These are phyloP conservation scores for Fusarium devonianum DNA, from an alignment of 2,329 filamentous ascomycete species.

Conservation along the genomic window DNA sequence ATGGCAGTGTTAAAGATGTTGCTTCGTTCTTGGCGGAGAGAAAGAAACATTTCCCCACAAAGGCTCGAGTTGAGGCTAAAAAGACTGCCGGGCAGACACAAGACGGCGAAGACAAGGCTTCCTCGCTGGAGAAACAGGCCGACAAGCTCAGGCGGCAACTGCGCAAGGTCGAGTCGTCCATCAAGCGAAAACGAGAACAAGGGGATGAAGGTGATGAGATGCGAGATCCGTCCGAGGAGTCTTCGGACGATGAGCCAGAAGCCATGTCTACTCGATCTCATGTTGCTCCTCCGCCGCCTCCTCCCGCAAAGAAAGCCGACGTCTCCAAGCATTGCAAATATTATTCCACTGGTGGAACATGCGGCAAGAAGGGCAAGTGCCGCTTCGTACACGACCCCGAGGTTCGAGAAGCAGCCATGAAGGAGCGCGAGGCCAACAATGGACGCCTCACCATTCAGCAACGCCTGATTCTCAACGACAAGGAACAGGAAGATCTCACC, in stretches of 20 bases:
- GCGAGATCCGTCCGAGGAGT: constrained; percentile 60
- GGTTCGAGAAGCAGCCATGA: constrained; percentile 68
- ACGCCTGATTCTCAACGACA: constrained; percentile 70
- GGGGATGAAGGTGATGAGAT: constrained; percentile 73
- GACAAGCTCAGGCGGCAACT: constrained; percentile 70
- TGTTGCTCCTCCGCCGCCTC: constrained; percentile 46
- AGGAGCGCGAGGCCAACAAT: constrained; percentile 69
- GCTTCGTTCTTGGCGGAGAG: constrained; percentile 83
- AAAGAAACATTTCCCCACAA: constrained; percentile 80
- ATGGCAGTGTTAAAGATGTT: constrained; percentile 70
- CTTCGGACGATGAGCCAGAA: constrained; percentile 68
- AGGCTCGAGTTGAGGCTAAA: constrained; percentile 71
- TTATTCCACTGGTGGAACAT: constrained; percentile 72
- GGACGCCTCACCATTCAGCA: constrained; percentile 72
- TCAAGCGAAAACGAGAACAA: constrained; percentile 73
- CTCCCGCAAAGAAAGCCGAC: constrained; percentile 64
- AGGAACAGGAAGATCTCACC: constrained; percentile 71
- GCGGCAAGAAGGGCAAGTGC: constrained; percentile 78
- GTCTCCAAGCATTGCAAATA: constrained; percentile 74
- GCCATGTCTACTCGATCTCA: constrained; percentile 58
- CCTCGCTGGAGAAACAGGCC: constrained; percentile 63
- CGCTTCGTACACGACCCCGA: constrained; percentile 73
- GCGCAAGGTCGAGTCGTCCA: constrained; percentile 73
- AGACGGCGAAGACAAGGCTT: constrained; percentile 67
- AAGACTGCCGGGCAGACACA: constrained; percentile 57